phyloP scores from a whole-genome alignment of 2,329 filamentous ascomycete genomes.

The Talaromyces verruculosus region DNA sequence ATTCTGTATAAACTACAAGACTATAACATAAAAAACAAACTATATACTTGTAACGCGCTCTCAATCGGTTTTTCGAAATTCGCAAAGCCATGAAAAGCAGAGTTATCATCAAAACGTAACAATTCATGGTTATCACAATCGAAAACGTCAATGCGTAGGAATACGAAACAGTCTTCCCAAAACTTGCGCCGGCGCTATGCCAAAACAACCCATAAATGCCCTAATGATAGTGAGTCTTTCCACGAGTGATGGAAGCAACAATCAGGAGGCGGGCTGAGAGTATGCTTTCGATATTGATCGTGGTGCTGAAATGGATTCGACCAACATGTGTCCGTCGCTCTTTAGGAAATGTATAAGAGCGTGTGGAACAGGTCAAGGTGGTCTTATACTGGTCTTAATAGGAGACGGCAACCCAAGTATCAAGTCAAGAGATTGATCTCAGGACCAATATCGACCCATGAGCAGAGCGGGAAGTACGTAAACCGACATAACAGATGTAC shows the following conservation, averaged over 20 bases:
- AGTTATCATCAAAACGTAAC: conserved; percentile 15
- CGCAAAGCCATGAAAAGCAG: conserved; percentile 12
- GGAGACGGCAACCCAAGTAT: background rate
- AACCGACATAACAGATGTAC: background rate
- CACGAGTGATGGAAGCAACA: background rate
- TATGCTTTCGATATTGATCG: conserved; percentile 8
- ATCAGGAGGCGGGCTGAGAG: conserved; percentile 3
- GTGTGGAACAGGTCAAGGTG: background rate
- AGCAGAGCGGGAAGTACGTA: background rate
- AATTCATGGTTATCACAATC: conserved; percentile 9
- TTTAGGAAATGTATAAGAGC: background rate
- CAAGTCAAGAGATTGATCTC: background rate
- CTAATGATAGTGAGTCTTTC: conserved; percentile 14
- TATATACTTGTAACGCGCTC: conserved; percentile 21
- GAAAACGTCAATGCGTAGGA: conserved; percentile 13
- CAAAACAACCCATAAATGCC: conserved; percentile 23
- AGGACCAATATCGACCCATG: background rate
- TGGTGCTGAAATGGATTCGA: background rate
- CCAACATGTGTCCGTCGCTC: background rate
- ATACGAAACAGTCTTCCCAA: conserved; percentile 23
- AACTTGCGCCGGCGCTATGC: conserved; percentile 26
- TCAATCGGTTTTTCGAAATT: conserved; percentile 14
- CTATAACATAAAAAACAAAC: conserved; percentile 15
- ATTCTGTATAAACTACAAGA: conserved; percentile 22
- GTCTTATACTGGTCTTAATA: background rate